Base-by-base conservation (phyloP, 164 flowering plant species). In the Amborella trichopoda region DNA sequence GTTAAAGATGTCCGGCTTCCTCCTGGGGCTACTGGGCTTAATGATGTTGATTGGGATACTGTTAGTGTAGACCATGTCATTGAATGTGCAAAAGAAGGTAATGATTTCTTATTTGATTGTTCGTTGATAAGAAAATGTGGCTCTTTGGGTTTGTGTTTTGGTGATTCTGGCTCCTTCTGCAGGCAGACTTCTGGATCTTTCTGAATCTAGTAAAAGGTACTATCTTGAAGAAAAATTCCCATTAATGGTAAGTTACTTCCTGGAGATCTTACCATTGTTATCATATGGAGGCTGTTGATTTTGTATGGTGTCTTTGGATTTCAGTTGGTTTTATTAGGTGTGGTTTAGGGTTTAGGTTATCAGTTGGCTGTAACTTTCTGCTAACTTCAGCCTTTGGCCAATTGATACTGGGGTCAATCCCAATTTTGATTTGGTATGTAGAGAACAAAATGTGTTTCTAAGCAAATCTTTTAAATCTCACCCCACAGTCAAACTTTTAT, bases 181-280 rank as follows among this genome's bases (percentile, higher is more conserved):
- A 80, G 95, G 83, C 65, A 75, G 78, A 52, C 74, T 64, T 21
- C 43, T 86, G 50, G 83, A 86, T 67, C 32, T 78, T 44, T 59
- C 65, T 26, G 69, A 68, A 55, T 91, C 81, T 11, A 53, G 67
- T 34, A 57, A 56, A 48, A 65, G 50, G 65, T 71, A 56, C 53
- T 26, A 42, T 3, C 48, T 53, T 12, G 89, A 82, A 47, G 64
- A 62, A 12, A 24, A 62, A 11, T 67, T 56, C 51, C 96, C 96
- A 1, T 33, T 63, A 1, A 58, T 51, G 83, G 95, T 82, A 64
- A 71, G 45, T 17, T n/a, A 28, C n/a, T n/a, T n/a, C n/a, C n/a
- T n/a, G n/a, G n/a, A 38, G 20, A 49, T 11, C 4, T 28, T 18
- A 6, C 19, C 11, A 3, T 18, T 25, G 23, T 21, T 10, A 30